Percentiles rank a stretch among this genome's conserved stretches.
Evolutionary conservation across 495 filamentous ascomycete genomes (phyloP).

Genomic region (Tuber brumale): DNA sequence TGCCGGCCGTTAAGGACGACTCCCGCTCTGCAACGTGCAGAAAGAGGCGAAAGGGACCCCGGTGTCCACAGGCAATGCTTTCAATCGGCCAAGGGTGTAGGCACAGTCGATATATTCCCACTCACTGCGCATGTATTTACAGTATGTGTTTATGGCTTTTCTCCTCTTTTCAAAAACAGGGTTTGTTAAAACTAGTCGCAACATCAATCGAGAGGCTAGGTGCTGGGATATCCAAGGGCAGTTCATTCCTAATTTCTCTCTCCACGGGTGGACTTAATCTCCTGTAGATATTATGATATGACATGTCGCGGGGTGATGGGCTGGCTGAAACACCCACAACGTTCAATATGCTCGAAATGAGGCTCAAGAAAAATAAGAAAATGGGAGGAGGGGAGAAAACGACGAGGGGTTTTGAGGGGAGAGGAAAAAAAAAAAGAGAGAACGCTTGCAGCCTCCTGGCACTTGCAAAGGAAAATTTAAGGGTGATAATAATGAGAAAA

Average conservation of each 20-base stretch:
- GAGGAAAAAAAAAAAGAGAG: background rate
- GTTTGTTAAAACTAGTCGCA: background rate
- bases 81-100: background rate
- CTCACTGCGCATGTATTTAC: background rate
- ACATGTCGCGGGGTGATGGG: background rate
- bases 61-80: background rate
- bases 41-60: background rate
- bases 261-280: background rate
- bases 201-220: background rate
- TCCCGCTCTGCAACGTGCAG: slow-evolving; percentile 2
- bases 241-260: background rate
- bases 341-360: background rate
- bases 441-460: background rate
- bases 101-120: background rate
- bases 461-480: background rate
- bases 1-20: background rate
- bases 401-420: background rate
- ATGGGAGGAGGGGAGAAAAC: background rate
- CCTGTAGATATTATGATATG: background rate
- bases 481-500: background rate
- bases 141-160: background rate
- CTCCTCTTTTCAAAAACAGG: background rate
- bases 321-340: background rate
- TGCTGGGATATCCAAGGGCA: background rate
- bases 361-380: background rate